Evolutionary conservation across 192 early-diverging fungal genomes (phyloP).

Genomic region (Mortierella alpina): DNA sequence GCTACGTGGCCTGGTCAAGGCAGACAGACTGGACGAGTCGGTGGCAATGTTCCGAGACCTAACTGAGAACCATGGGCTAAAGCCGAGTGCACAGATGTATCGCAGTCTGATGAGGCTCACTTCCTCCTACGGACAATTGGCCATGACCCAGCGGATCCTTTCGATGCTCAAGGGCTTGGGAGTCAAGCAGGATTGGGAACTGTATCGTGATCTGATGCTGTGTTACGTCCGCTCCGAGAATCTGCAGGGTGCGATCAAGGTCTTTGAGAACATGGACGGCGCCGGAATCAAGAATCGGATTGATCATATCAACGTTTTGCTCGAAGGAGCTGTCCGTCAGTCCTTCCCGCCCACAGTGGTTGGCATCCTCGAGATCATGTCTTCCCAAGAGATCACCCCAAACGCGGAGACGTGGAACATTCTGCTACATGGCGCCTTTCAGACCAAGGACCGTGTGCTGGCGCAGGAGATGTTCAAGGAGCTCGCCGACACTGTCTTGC

Average conservation of each 20-base stretch:
- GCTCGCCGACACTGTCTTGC: slow-evolving; percentile 14
- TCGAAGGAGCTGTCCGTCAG: slow-evolving; percentile 34
- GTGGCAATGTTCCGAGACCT: slow-evolving; percentile 33
- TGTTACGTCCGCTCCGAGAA: slow-evolving; percentile 37
- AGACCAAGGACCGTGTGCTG: slow-evolving; percentile 6
- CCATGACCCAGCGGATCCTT: slow-evolving; percentile 34
- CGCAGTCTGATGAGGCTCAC: slow-evolving; percentile 25
- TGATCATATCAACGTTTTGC: slow-evolving; percentile 33
- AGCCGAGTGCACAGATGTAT: slow-evolving; percentile 20
- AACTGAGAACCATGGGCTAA: slow-evolving; percentile 34
- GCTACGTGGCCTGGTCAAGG: slow-evolving; percentile 15
- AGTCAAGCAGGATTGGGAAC: slow-evolving; percentile 20
- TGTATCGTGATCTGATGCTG: slow-evolving; percentile 28
- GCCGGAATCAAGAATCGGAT: slow-evolving; percentile 5
- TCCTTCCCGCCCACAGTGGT: slow-evolving; percentile 18
- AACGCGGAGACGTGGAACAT: slow-evolving; percentile 41
- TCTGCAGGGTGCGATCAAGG: slow-evolving; percentile 27
- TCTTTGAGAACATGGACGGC: slow-evolving; percentile 39
- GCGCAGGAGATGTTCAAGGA: slow-evolving; percentile 29
- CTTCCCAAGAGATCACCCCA: slow-evolving; percentile 15
- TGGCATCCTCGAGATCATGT: slow-evolving; percentile 47
- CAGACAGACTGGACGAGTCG: slow-evolving; percentile 32
- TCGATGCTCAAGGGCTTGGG: slow-evolving; percentile 26
- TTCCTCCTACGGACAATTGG: slow-evolving; percentile 26
- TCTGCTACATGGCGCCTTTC: slow-evolving; percentile 22